A percentile compares a stretch with the other conserved stretches of the same genome.
Evolutionary conservation across 345 rosid species (phyloP).

Genomic region (Sisymbrium irio): DNA sequence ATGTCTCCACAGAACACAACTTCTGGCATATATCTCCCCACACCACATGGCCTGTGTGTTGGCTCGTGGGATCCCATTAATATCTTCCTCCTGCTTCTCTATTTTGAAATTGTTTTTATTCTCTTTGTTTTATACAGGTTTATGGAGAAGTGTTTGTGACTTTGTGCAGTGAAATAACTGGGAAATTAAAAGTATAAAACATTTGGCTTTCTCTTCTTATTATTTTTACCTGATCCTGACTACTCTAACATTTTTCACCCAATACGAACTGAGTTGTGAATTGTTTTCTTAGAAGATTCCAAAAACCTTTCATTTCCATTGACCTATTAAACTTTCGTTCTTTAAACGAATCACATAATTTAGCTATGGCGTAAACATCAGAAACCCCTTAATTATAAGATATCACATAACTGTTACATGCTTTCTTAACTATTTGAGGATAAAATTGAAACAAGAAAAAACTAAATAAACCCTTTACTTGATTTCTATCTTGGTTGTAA

Average conservation of each 20-base stretch:
- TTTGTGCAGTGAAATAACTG: neutral
- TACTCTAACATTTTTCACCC: too few relatives aligned
- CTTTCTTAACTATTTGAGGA: too few relatives aligned
- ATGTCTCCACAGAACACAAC: constrained; percentile 32
- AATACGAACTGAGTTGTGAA: too few relatives aligned
- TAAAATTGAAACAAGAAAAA: too few relatives aligned
- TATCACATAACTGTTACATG: too few relatives aligned
- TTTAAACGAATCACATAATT: neutral
- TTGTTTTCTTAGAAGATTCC: neutral
- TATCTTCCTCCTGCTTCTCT: neutral
- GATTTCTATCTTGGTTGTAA: neutral
- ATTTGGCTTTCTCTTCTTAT: neutral
- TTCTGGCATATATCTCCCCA: constrained; percentile 28
- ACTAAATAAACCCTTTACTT: too few relatives aligned
- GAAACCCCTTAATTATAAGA: too few relatives aligned
- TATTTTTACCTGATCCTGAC: too few relatives aligned
- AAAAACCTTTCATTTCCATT: neutral
- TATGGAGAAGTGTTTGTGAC: neutral
- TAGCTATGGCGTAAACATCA: neutral
- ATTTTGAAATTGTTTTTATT: neutral
- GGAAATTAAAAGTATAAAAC: neutral
- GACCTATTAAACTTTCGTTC: neutral
- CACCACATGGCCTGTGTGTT: constrained; percentile 34
- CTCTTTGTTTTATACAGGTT: neutral
- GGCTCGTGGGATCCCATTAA: constrained; percentile 25